These are phyloP conservation scores for Metschnikowia rubicola DNA, from an alignment of 805 yeast genomes.

Conservation along the genomic window DNA sequence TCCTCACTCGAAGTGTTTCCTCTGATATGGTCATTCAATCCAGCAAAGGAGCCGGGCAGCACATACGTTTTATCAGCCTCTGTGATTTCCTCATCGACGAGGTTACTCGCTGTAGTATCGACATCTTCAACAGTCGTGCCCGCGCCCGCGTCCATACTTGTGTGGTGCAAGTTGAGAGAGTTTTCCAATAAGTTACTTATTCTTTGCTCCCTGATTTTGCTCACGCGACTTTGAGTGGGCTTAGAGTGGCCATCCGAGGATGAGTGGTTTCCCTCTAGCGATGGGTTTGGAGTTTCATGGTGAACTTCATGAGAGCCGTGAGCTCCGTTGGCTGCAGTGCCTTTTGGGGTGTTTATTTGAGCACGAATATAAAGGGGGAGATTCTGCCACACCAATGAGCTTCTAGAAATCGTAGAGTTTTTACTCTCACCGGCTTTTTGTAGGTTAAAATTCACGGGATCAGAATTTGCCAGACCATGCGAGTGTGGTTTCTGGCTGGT, in stretches of 20 bases:
- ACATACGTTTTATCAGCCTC: constrained; percentile 36
- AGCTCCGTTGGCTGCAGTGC: background rate
- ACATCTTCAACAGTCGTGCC: background rate
- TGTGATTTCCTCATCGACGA: constrained; percentile 7
- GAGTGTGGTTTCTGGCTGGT: no score
- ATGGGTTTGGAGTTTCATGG: background rate
- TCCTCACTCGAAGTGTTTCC: no score
- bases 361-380: constrained; percentile 34
- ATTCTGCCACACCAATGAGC: constrained; percentile 34
- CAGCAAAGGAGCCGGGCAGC: constrained; percentile 39
- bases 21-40: background rate
- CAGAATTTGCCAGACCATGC: background rate
- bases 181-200: constrained; percentile 32
- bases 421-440: constrained; percentile 10
- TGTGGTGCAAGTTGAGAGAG: constrained; percentile 19
- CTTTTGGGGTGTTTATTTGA: constrained; percentile 12
- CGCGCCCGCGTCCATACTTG: background rate
- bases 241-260: background rate
- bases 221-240: no score
- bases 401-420: background rate
- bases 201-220: constrained; percentile 17
- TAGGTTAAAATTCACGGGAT: background rate
- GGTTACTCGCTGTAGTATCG: background rate
- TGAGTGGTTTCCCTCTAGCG: background rate
- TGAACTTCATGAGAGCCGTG: background rate